Percentiles rank a stretch among this genome's conserved stretches.
phyloP scores from a whole-genome alignment of 345 rosid species.

The Brassica nigra region DNA sequence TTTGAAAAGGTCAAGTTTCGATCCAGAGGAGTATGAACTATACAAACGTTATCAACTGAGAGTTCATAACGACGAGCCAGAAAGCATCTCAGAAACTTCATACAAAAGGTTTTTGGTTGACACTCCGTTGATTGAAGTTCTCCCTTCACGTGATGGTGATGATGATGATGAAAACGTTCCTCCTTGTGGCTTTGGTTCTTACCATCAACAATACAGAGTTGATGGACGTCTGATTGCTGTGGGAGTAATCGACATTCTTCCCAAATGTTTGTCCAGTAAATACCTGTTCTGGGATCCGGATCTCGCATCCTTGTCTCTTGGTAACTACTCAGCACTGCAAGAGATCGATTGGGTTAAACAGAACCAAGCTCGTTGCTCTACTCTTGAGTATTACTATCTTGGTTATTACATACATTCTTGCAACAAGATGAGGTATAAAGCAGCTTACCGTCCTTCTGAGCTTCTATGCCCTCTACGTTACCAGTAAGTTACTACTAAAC shows the following conservation, averaged over 20 bases:
- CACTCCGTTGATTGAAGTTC: constrained; percentile 72
- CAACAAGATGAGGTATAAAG: constrained; percentile 96
- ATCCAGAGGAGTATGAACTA: constrained; percentile 74
- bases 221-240: constrained; percentile 85
- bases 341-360: constrained; percentile 82
- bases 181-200: constrained; percentile 88
- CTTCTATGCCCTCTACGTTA: constrained; percentile 91
- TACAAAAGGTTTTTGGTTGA: constrained; percentile 82
- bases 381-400: constrained; percentile 88
- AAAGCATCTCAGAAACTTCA: constrained; percentile 57
- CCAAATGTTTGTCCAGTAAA: constrained; percentile 89
- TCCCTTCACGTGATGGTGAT: constrained; percentile 50
- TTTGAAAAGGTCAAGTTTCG: constrained; percentile 84
- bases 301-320: constrained; percentile 72
- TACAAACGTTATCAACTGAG: constrained; percentile 76
- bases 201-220: constrained; percentile 87
- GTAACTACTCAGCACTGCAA: constrained; percentile 88
- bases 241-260: constrained; percentile 89
- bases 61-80: constrained; percentile 78
- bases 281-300: constrained; percentile 98
- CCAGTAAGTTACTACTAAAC: constrained; percentile 55
- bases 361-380: constrained; percentile 65
- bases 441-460: constrained; percentile 86
- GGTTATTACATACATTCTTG: constrained; percentile 98
- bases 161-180: constrained; percentile 59